Conservation (phyloP, 2,329 filamentous ascomycete genomes). For the Cadophora malorum region DNA sequence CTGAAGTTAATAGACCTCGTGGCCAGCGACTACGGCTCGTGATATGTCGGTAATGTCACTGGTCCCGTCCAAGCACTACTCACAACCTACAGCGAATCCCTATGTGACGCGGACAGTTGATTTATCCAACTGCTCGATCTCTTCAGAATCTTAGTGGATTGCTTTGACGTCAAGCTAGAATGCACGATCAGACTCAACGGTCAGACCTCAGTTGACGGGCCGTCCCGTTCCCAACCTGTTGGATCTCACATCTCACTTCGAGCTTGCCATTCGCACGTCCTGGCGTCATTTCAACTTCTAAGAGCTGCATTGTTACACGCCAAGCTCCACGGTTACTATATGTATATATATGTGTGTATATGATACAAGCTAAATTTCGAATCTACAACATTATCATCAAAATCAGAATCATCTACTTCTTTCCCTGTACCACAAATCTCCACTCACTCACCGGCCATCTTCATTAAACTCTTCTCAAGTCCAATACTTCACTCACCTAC, state of each 20-base stretch:
- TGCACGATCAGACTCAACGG: not conserved
- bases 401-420: not conserved
- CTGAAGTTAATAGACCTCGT: too few species aligned
- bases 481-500: not conserved
- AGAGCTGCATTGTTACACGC: not conserved
- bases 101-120: too few species aligned
- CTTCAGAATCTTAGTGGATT: not conserved
- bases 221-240: not conserved
- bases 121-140: too few species aligned
- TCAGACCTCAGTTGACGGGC: not conserved
- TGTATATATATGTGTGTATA: too few species aligned
- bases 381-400: constrained; percentile 4
- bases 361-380: not conserved
- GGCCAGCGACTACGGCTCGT: too few species aligned
- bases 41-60: too few species aligned
- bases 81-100: too few species aligned
- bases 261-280: not conserved
- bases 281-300: not conserved
- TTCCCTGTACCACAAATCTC: too few species aligned
- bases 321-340: too few species aligned
- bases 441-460: not conserved
- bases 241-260: not conserved
- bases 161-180: not conserved
- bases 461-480: not conserved
- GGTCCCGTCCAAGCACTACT: too few species aligned